Percentiles rank a stretch among this genome's conserved stretches.
Evolutionary conservation across 2,329 filamentous ascomycete genomes (phyloP).

Genomic region (Orbilia oligospora): DNA sequence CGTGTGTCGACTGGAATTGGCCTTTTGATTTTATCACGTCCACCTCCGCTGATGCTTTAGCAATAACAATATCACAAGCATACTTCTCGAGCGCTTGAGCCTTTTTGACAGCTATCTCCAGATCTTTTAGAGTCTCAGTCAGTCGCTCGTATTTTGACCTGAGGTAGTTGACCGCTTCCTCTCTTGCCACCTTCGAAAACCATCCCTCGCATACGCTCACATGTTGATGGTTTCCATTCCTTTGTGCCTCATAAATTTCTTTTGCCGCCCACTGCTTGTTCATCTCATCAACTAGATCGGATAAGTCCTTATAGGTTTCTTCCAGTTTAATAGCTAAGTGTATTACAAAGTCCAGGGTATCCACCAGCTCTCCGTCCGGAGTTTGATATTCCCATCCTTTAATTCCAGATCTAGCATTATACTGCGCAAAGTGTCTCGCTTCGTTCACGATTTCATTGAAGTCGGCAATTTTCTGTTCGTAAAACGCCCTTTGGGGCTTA

Average conservation of each 20-base stretch:
- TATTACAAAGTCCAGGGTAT: constrained; percentile 18
- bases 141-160: constrained; percentile 30
- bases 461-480: constrained; percentile 10
- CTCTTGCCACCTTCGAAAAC: neutral
- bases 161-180: constrained; percentile 7
- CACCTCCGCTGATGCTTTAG: constrained; percentile 6
- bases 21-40: constrained; percentile 4
- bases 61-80: constrained; percentile 10
- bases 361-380: constrained; percentile 13
- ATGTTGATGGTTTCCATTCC: constrained; percentile 20
- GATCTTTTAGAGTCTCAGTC: constrained; percentile 9
- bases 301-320: constrained; percentile 19
- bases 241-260: constrained; percentile 6
- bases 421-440: constrained; percentile 12
- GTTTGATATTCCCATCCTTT: constrained; percentile 29
- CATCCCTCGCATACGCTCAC: constrained; percentile 14
- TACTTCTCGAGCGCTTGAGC: constrained; percentile 23
- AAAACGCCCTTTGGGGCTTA: constrained; percentile 3
- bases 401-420: constrained; percentile 22
- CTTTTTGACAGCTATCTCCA: constrained; percentile 14
- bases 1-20: neutral
- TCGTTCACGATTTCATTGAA: constrained; percentile 3
- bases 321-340: constrained; percentile 13
- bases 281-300: constrained; percentile 17
- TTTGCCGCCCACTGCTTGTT: constrained; percentile 31